Percentiles rank a stretch among this genome's conserved stretches.
Conservation (phyloP, 1,284 basidiomycete genomes). For the Ceratobasidium sp. region DNA sequence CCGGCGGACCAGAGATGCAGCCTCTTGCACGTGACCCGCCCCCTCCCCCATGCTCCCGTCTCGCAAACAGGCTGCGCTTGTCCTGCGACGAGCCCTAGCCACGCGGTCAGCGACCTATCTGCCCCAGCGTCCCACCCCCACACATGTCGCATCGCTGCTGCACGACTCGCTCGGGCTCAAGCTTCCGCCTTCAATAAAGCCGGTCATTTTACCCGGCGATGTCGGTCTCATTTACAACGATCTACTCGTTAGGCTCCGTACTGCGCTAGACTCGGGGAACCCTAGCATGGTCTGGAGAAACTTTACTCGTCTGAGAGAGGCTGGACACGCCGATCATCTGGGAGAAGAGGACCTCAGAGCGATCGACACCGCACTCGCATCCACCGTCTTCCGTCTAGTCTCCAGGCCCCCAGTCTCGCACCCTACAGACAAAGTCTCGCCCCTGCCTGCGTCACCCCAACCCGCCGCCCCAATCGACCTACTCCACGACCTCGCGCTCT, state of each 20-base stretch:
- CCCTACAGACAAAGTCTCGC: not conserved
- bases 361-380: constrained; percentile 2
- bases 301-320: not conserved
- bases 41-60: not conserved
- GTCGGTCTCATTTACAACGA: constrained; percentile 22
- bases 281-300: not conserved
- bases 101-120: not conserved
- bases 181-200: not conserved
- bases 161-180: constrained; percentile 8
- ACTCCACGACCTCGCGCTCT: constrained; percentile 1
- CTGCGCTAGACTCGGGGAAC: not conserved
- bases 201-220: constrained; percentile 18
- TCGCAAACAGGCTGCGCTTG: not conserved
- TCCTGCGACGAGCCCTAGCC: not conserved
- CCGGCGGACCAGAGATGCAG: no score
- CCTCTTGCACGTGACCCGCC: no score
- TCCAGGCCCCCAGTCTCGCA: not conserved
- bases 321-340: constrained; percentile 20
- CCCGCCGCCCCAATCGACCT: not conserved
- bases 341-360: not conserved
- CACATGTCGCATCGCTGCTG: constrained; percentile 1
- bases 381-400: not conserved
- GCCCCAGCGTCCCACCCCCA: not conserved
- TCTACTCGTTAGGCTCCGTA: constrained; percentile 11
- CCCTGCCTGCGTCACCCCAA: not conserved